Evolutionary conservation across 148 eudicot genomes (phyloP).

Genomic region (Nyssa sinensis): DNA sequence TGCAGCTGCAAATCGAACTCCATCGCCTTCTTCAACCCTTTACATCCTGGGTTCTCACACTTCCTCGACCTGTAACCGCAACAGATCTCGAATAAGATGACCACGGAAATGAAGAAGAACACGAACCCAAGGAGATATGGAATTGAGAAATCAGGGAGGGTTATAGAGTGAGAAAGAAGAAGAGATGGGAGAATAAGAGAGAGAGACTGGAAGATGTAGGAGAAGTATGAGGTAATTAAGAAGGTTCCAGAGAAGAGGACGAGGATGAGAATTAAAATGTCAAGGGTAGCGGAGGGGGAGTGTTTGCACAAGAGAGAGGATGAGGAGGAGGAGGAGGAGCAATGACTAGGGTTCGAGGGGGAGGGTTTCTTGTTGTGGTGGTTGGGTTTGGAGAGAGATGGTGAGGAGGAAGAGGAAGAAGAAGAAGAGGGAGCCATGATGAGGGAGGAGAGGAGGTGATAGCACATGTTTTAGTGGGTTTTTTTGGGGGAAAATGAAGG

Average conservation of each 20-base stretch:
- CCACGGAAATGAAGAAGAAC: constrained; percentile 16
- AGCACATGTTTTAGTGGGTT: constrained; percentile 33
- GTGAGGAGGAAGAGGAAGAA: too few relatives aligned
- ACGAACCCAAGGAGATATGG: constrained; percentile 23
- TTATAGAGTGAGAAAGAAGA: constrained; percentile 13
- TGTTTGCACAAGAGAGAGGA: constrained; percentile 48
- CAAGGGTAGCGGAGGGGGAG: constrained; percentile 68
- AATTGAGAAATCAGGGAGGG: constrained; percentile 15
- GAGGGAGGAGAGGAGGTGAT: constrained; percentile 25
- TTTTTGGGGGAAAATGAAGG: background rate
- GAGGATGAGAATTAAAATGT: constrained; percentile 68
- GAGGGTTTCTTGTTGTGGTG: constrained; percentile 18
- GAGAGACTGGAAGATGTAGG: constrained; percentile 57
- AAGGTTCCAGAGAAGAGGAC: constrained; percentile 76
- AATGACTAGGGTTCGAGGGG: constrained; percentile 21
- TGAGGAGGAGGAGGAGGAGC: constrained; percentile 22
- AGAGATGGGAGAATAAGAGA: constrained; percentile 53
- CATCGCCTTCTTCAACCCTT: constrained; percentile 70
- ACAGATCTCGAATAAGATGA: constrained; percentile 30
- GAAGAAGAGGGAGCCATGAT: constrained; percentile 22
- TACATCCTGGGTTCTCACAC: constrained; percentile 56
- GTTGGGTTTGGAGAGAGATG: constrained; percentile 16
- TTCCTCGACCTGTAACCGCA: constrained; percentile 41
- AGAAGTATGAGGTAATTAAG: constrained; percentile 61
- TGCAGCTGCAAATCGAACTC: constrained; percentile 91